Evolutionary conservation across 495 filamentous ascomycete species (phyloP).

Genomic region (Apiosordaria backusii): DNA sequence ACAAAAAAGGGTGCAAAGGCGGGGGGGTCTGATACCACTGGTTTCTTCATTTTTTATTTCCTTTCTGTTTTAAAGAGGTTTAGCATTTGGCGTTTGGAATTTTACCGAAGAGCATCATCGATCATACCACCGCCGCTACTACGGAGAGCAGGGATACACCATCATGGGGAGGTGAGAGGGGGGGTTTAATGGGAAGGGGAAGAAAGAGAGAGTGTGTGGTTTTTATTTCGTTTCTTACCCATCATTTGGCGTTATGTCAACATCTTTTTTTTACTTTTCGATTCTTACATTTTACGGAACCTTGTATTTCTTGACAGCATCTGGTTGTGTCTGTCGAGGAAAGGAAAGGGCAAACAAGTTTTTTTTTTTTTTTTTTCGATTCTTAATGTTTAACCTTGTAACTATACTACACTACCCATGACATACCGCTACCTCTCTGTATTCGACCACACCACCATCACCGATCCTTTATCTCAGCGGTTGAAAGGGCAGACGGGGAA

Average conservation of each 20-base stretch:
- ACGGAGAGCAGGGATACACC: background rate
- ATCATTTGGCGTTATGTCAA: background rate
- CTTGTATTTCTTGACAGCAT: background rate
- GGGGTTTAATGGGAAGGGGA: background rate
- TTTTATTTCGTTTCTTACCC: background rate
- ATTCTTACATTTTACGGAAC: background rate
- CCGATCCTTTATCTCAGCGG: background rate
- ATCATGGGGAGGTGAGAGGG: background rate
- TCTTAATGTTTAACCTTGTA: background rate
- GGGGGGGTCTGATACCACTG: slow-evolving; percentile 20
- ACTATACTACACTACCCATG: background rate
- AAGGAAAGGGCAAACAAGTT: background rate
- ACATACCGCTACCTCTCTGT: background rate
- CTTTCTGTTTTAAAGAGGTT: background rate
- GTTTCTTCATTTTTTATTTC: slow-evolving; percentile 12
- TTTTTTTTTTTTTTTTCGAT: background rate
- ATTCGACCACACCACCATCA: too few species aligned
- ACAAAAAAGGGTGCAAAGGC: slow-evolving; percentile 2
- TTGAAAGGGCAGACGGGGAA: background rate
- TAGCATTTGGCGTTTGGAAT: slow-evolving; percentile 8
- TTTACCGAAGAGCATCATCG: background rate
- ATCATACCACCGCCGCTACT: background rate
- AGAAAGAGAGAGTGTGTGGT: background rate
- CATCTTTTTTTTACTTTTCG: background rate
- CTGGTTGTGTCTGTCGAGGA: background rate